Evolutionary conservation across 1,139 yeast species (phyloP), one percentile per base, ranked within the genome.

Genomic region (Citeromyces hawaiiensis): DNA sequence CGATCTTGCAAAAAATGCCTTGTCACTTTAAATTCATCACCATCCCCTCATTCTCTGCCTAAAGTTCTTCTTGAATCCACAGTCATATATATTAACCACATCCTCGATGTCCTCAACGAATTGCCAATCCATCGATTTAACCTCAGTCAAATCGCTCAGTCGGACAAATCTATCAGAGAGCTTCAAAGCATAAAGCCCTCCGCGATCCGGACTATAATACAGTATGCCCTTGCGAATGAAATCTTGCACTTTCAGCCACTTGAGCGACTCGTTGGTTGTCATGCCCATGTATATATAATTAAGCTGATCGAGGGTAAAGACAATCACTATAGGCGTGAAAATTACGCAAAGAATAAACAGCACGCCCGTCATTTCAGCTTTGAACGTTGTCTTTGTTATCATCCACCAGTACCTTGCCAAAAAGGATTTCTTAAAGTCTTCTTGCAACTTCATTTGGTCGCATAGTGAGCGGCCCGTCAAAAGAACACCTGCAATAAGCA

Each of bases 191-290:
- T 38, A 38, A 15, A 40, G 39, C 51, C 31, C 40, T 44, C 39
- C 44, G 17, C 42, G 21, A 41, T 42, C 29, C 40, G 43, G 25
- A 14, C 30, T 37, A 48, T 55, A 60, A 44, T 53, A 70, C 2
- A 80, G 56, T 13, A 56, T 46, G 0, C 66, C 68, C 9, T 70
- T 51, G 3, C 48, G 41, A 8, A 86, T 66, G 45, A 83, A 64
- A 38, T 75, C 70, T 42, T 79, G 77, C 10, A 91, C 66, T 16
- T 71, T 77, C 19, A 68, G 75, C 97, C 97, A 91, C 56, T 91
- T 91, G 39, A 69, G 75, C 9, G 77, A 64, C 58, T 91, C 98
- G 53, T 83, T 88, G 2, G 96, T 86, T n/a, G 97, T 87, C 48
- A 82, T 82, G 0, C 98, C 98, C 34, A 78, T 65, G 48, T 73